A percentile compares a stretch with the other conserved stretches of the same genome.
phyloP scores from a whole-genome alignment of 495 filamentous ascomycete species.

The Lophium mytilinum region DNA sequence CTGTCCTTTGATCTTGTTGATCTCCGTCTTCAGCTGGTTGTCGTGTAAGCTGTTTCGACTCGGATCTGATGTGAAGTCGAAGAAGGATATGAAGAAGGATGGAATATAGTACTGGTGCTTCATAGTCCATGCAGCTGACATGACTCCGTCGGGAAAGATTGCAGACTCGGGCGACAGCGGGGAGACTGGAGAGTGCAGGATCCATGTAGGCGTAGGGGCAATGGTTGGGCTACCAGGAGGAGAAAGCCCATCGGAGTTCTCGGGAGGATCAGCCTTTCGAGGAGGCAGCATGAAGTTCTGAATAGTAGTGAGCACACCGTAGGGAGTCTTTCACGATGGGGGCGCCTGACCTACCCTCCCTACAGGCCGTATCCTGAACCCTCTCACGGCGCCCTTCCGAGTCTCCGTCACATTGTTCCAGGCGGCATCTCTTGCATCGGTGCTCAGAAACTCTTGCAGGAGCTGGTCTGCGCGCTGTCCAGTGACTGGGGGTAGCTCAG shows the following conservation, averaged over 20 bases:
- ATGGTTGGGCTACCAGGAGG: constrained; percentile 41
- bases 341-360: constrained; percentile 61
- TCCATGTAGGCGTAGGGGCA: constrained; percentile 37
- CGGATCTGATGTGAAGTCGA: constrained; percentile 59
- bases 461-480: constrained; percentile 57
- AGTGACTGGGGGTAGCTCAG: constrained; percentile 57
- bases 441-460: constrained; percentile 56
- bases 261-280: constrained; percentile 54
- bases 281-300: constrained; percentile 55
- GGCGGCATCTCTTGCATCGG: constrained; percentile 53
- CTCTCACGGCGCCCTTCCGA: constrained; percentile 29
- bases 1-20: constrained; percentile 62
- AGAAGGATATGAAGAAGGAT: constrained; percentile 69
- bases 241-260: constrained; percentile 29
- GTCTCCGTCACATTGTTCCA: constrained; percentile 47
- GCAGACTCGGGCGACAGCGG: constrained; percentile 72
- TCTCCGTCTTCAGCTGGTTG: constrained; percentile 81
- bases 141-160: constrained; percentile 78
- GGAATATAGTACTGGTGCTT: constrained; percentile 82
- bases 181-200: constrained; percentile 81
- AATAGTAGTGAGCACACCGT: constrained; percentile 8
- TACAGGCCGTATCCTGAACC: constrained; percentile 58
- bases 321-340: constrained; percentile 5
- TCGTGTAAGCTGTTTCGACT: constrained; percentile 64
- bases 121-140: constrained; percentile 69